Evolutionary conservation across 2,329 filamentous ascomycete genomes (phyloP), one percentile per base, ranked within the genome.

Genomic region (Ophiostoma australiae): DNA sequence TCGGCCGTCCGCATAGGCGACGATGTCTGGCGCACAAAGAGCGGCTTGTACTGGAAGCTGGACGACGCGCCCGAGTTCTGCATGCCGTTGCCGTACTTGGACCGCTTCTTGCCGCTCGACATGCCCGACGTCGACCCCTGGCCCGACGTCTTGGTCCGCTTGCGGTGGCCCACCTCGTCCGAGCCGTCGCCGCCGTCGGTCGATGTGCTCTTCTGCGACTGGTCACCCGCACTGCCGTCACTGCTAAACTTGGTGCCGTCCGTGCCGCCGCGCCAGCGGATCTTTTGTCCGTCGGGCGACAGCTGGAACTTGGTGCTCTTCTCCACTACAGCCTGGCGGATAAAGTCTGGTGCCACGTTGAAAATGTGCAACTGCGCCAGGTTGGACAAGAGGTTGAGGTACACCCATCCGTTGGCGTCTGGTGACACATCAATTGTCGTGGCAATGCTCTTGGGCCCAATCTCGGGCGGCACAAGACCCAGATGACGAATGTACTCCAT

Each of bases 351-450:
- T 0, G 92, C 93, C 1, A 96, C 92, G 72, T 93, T 94, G 75
- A 95, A 85, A 0, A 93, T 94, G 76, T 96, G 92, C 23, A 96
- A 81, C 79, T 96, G 92, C 0, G 93, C 92, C 82, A 96, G 86
- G 76, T 90, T 93, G 77, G 90, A 89, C 1, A 96, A 83, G 0
- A 96, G 80, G 75, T 95, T 95, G 7, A 95, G 81, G 75, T 94
- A 94, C 0, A 94, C 88, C 92, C 92, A 95, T 4, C 91, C 91
- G 35, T 93, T 88, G 0, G 84, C 83, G 70, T 90, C 89, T 0
- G 88, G 84, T 17, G 85, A 83, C 13, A 88, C 85, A 69, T 88
- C 84, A 2, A 79, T 69, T 5, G 71, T 31, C 37, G 69, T 77
- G 1, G 81, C 76, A 23, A 80, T 81, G 20, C 82, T 80, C 1